phyloP scores from a whole-genome alignment of 495 filamentous ascomycete species.

The Aspergillus coremiiformis region DNA sequence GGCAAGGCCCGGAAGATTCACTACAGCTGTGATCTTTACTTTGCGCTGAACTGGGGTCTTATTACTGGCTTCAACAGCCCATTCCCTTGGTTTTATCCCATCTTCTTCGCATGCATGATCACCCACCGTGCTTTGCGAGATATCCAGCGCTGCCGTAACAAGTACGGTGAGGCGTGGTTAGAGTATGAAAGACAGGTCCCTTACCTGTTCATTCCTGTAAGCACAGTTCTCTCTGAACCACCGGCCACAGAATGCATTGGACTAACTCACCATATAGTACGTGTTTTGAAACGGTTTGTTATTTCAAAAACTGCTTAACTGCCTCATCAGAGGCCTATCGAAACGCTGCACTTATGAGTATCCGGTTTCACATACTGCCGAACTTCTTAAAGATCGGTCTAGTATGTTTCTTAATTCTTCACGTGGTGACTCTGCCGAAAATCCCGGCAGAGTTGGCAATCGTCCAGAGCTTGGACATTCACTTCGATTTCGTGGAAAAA shows the following conservation, averaged over 20 bases:
- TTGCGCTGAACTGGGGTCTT: constrained; percentile 57
- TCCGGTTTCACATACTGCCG: neutral
- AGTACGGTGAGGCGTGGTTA: constrained; percentile 88
- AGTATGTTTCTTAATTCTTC: neutral
- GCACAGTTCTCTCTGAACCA: constrained; percentile 26
- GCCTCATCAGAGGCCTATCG: neutral
- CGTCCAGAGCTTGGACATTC: neutral
- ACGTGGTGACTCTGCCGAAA: neutral
- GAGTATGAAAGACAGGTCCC: constrained; percentile 86
- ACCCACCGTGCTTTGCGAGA: constrained; percentile 79
- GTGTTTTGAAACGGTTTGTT: constrained; percentile 6
- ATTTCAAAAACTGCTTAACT: neutral
- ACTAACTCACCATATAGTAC: constrained; percentile 7
- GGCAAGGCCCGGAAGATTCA: constrained; percentile 90
- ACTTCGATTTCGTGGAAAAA: neutral
- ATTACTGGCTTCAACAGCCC: constrained; percentile 67
- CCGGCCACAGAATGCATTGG: neutral
- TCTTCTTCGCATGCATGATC: constrained; percentile 91
- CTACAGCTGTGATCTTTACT: constrained; percentile 85
- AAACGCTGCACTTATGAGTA: neutral
- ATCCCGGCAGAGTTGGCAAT: neutral
- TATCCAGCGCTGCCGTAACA: constrained; percentile 71
- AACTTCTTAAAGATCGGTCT: neutral
- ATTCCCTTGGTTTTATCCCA: constrained; percentile 95
- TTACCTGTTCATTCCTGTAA: constrained; percentile 93